These are phyloP conservation scores for Globisporangium perplexum DNA, from an alignment of 352 stramenopile species.

Conservation along the genomic window DNA sequence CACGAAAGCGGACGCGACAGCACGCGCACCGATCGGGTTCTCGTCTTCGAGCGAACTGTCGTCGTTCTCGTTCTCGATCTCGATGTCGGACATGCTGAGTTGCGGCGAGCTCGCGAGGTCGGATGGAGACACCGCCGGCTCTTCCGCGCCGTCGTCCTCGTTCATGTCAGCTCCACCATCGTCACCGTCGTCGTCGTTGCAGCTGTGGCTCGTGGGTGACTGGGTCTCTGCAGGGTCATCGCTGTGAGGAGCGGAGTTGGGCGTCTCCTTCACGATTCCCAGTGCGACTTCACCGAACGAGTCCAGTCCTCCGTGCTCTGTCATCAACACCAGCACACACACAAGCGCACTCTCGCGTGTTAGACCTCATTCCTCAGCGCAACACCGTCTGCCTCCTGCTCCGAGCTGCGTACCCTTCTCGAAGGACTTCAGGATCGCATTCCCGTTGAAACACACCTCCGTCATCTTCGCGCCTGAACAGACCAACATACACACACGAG, in stretches of 20 bases:
- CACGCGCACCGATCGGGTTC: slow-evolving; percentile 9
- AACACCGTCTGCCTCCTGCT: neutral
- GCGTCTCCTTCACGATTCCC: neutral
- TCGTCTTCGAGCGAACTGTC: slow-evolving; percentile 16
- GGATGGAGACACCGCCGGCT: slow-evolving; percentile 6
- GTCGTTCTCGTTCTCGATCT: slow-evolving; percentile 6
- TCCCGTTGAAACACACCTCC: slow-evolving; percentile 22
- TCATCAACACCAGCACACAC: neutral
- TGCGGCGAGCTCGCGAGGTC: slow-evolving; percentile 7
- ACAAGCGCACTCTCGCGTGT: too few species aligned
- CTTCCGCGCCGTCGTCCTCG: slow-evolving; percentile 1
- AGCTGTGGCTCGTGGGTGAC: neutral
- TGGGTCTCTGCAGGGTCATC: neutral
- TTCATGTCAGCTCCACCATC: neutral
- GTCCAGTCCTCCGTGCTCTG: slow-evolving; percentile 33
- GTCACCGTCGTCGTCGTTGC: neutral
- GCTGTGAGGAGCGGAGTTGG: neutral
- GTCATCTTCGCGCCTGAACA: slow-evolving; percentile 24
- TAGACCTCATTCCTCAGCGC: neutral
- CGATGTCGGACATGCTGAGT: slow-evolving; percentile 10
- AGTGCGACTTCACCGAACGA: slow-evolving; percentile 29
- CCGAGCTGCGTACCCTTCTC: slow-evolving; percentile 26
- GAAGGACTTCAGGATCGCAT: slow-evolving; percentile 37
- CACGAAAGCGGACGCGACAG: neutral
- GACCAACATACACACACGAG: neutral